Conservation (phyloP, 768 basidiomycete genomes). For the Gloeostereum incarnatum region DNA sequence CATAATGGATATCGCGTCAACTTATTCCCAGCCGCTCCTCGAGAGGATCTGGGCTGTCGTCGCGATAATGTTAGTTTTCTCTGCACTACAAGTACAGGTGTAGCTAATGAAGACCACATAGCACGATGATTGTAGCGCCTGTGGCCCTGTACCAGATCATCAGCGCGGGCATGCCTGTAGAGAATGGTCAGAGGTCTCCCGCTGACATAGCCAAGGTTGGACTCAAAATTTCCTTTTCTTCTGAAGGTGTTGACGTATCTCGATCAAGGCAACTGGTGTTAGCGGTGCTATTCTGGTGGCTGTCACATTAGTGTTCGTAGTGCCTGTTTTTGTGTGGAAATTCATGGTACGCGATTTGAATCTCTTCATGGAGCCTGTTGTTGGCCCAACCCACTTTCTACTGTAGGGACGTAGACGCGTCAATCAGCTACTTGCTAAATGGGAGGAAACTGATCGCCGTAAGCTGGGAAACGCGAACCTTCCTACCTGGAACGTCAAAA, state of each 20-base stretch:
- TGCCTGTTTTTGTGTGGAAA: conserved; percentile 40
- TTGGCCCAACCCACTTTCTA: not conserved
- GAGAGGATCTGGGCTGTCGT: conserved; percentile 32
- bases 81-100: conserved; percentile 1
- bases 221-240: not conserved
- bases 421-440: conserved; percentile 23
- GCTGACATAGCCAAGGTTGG: conserved; percentile 2
- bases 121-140: conserved; percentile 29
- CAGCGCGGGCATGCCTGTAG: conserved; percentile 16
- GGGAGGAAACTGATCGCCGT: conserved; percentile 27
- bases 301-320: conserved; percentile 24
- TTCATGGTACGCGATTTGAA: conserved; percentile 20
- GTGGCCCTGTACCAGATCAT: conserved; percentile 25
- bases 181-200: not conserved
- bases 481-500: conserved; percentile 31
- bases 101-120: conserved; percentile 10
- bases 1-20: conserved; percentile 24
- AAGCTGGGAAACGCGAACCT: conserved; percentile 15
- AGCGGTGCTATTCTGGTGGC: conserved; percentile 27
- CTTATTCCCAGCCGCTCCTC: conserved; percentile 32
- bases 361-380: not conserved
- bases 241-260: too few species aligned
- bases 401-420: conserved; percentile 33
- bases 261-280: conserved; percentile 25
- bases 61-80: conserved; percentile 27